phyloP scores from a whole-genome alignment of 148 eudicot genomes.

The Rhododendron griersonianum region DNA sequence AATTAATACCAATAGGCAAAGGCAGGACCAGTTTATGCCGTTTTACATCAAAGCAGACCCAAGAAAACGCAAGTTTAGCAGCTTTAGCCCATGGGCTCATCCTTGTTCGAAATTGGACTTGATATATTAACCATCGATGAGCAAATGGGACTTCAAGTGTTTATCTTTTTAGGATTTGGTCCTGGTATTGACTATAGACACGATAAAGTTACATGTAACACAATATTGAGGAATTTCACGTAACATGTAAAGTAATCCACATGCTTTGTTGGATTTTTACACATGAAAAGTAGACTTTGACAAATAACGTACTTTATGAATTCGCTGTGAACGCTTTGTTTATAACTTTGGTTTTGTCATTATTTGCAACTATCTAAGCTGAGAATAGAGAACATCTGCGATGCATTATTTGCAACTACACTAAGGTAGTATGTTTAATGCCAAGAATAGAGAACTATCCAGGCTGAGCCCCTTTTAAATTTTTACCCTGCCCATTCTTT shows the following conservation, averaged over 20 bases:
- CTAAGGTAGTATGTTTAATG: not conserved
- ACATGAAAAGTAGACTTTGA: not conserved
- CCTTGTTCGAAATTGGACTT: too few species aligned
- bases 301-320: not conserved
- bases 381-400: too few species aligned
- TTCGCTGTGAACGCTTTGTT: not conserved
- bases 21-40: not conserved
- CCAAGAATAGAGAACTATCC: not conserved
- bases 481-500: too few species aligned
- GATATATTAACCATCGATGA: too few species aligned
- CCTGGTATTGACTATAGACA: too few species aligned
- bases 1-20: not conserved
- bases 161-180: not conserved
- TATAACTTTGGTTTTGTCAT: not conserved
- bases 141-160: not conserved
- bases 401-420: not conserved
- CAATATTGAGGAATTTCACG: not conserved
- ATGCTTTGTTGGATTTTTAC: not conserved
- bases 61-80: not conserved
- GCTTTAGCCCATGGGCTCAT: not conserved
- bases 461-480: not conserved
- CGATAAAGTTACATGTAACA: too few species aligned
- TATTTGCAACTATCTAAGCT: too few species aligned
- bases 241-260: not conserved
- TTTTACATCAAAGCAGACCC: not conserved